These are phyloP conservation scores for Populus tomentosa DNA, from an alignment of 441 rosid species.

Conservation along the genomic window DNA sequence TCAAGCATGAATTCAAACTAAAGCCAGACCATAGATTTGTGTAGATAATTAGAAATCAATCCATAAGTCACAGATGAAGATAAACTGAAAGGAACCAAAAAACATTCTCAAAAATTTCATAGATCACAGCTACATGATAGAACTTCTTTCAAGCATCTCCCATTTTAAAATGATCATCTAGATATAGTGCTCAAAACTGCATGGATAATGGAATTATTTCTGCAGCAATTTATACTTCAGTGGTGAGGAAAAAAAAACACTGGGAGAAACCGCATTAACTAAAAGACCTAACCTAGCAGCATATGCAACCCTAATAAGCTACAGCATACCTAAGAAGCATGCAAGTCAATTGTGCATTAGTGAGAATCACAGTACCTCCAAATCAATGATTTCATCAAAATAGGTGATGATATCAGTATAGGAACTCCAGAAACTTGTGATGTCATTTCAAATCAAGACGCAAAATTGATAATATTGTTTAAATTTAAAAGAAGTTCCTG, in stretches of 20 bases:
- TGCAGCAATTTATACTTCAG: not conserved
- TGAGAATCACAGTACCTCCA: not conserved
- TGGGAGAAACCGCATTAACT: not conserved
- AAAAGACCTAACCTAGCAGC: not conserved
- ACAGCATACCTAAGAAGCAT: not conserved
- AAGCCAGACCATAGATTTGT: not conserved
- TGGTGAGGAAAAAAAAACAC: not conserved
- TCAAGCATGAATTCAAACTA: not conserved
- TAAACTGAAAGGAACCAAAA: not conserved
- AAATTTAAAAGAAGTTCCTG: not conserved
- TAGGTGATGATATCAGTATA: not conserved
- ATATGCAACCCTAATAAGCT: not conserved
- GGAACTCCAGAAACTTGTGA: not conserved
- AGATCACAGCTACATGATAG: too few relatives aligned
- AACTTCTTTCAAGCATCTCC: not conserved
- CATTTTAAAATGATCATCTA: not conserved
- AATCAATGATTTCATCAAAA: not conserved
- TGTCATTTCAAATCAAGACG: not conserved
- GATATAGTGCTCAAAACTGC: not conserved
- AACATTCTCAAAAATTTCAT: not conserved
- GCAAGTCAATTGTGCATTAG: not conserved
- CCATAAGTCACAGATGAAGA: not conserved
- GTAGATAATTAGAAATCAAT: not conserved
- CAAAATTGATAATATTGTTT: not conserved
- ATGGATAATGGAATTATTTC: not conserved